These are phyloP conservation scores for Parmales sp. DNA, from an alignment of 108 stramenopile species.

Conservation along the genomic window DNA sequence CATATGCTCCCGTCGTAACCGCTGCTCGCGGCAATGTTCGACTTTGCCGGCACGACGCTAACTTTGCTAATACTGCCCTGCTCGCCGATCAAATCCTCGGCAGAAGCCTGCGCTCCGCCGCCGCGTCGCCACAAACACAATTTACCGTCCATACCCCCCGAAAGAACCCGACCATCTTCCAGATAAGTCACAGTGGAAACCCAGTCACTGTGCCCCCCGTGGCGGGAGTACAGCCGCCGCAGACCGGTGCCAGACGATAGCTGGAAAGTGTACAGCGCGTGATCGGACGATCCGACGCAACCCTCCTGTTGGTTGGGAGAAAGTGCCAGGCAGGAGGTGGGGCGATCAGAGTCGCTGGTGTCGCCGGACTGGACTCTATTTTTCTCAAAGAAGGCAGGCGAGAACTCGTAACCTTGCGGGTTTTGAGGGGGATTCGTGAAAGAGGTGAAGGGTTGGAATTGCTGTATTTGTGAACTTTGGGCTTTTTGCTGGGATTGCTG, in stretches of 20 bases:
- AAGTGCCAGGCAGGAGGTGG: not conserved
- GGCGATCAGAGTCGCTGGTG: not conserved
- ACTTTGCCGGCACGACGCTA: too few relatives aligned
- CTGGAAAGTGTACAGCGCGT: constrained; percentile 4
- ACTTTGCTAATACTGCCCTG: too few relatives aligned
- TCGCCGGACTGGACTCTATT: not conserved
- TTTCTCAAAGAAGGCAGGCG: not conserved
- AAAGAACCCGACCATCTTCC: not conserved
- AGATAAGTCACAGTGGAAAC: not conserved
- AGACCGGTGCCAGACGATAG: not conserved
- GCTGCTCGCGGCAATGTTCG: too few relatives aligned
- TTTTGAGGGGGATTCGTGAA: not conserved
- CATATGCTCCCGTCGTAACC: constrained; percentile 1
- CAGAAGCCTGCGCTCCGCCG: not conserved
- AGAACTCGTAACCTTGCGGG: not conserved
- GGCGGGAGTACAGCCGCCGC: not conserved
- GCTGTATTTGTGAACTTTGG: not conserved
- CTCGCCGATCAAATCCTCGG: not conserved
- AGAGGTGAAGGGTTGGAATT: not conserved
- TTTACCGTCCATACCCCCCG: constrained; percentile 5
- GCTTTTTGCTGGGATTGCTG: not conserved
- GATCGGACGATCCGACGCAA: not conserved
- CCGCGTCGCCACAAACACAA: not conserved
- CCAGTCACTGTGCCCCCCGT: constrained; percentile 4
- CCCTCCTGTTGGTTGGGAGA: not conserved